Conservation (phyloP, 768 basidiomycete genomes). For the Guyanaporus albipodus region DNA sequence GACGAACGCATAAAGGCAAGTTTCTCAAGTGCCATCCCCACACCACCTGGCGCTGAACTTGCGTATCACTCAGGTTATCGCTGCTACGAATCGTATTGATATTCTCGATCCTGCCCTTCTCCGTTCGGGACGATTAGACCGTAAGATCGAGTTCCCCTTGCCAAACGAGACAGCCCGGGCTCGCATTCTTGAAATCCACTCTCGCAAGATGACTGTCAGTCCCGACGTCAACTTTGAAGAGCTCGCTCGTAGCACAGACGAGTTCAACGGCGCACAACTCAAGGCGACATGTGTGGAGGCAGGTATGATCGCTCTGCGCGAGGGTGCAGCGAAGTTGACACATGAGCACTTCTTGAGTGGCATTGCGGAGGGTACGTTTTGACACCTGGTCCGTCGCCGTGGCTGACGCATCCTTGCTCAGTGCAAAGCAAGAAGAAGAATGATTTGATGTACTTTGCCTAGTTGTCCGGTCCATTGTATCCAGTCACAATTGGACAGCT, state of each 20-base stretch:
- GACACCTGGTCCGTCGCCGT: not conserved
- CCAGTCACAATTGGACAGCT: too few relatives aligned
- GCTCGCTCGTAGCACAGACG: conserved; percentile 93
- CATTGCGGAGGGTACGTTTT: conserved; percentile 70
- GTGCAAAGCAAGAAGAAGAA: conserved; percentile 99
- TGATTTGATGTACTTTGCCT: conserved; percentile 91
- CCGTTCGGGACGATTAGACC: conserved; percentile 93
- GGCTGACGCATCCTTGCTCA: conserved; percentile 38
- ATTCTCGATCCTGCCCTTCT: conserved; percentile 98
- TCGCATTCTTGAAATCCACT: conserved; percentile 94
- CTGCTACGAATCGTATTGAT: conserved; percentile 98
- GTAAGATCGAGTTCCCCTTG: conserved; percentile 98
- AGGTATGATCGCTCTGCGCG: conserved; percentile 96
- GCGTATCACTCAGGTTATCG: conserved; percentile 70
- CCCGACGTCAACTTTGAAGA: conserved; percentile 95
- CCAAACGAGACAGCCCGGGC: conserved; percentile 97
- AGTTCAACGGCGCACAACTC: conserved; percentile 96
- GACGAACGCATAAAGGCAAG: conserved; percentile 94
- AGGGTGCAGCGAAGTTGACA: conserved; percentile 81
- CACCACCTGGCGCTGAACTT: conserved; percentile 1
- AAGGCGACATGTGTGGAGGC: conserved; percentile 99
- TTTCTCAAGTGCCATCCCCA: not conserved
- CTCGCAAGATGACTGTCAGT: conserved; percentile 89
- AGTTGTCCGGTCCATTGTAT: conserved; percentile 24
- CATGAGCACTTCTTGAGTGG: conserved; percentile 97